phyloP scores from a whole-genome alignment of 441 rosid genomes.

The Pelargonium australe region DNA sequence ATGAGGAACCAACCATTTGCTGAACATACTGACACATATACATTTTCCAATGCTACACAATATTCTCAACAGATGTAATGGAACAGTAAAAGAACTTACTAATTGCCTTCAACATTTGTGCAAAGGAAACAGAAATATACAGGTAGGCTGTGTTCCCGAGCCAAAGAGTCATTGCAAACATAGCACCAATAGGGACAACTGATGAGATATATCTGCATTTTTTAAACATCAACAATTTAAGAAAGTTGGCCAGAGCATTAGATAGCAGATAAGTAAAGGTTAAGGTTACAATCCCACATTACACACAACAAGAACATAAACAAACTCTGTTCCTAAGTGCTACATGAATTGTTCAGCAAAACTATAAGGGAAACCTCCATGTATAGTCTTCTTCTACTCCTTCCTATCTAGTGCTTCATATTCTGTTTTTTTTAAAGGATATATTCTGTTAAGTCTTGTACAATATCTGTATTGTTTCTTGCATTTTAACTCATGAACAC shows the following conservation, averaged over 20 bases:
- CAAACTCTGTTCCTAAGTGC: not conserved
- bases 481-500: not conserved
- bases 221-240: slow-evolving; percentile 24
- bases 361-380: not conserved
- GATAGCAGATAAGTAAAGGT: not conserved
- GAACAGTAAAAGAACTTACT: slow-evolving; percentile 43
- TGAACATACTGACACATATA: not conserved
- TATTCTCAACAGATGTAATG: not conserved
- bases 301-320: not conserved
- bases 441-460: not conserved
- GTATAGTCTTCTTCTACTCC: not conserved
- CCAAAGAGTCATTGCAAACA: slow-evolving; percentile 98
- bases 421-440: no score
- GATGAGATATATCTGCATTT: slow-evolving; percentile 68
- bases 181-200: slow-evolving; percentile 89
- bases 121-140: slow-evolving; percentile 89
- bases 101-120: slow-evolving; percentile 93
- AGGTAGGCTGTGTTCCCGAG: slow-evolving; percentile 94
- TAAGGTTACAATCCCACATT: not conserved
- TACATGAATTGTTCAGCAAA: not conserved
- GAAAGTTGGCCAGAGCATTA: slow-evolving; percentile 2
- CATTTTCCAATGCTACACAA: not conserved
- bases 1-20: not conserved
- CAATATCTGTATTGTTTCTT: not conserved
- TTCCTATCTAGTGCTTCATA: not conserved